These are phyloP conservation scores for Sclerotinia sclerotiorum DNA, from an alignment of 2,329 filamentous ascomycete genomes.

Conservation along the genomic window DNA sequence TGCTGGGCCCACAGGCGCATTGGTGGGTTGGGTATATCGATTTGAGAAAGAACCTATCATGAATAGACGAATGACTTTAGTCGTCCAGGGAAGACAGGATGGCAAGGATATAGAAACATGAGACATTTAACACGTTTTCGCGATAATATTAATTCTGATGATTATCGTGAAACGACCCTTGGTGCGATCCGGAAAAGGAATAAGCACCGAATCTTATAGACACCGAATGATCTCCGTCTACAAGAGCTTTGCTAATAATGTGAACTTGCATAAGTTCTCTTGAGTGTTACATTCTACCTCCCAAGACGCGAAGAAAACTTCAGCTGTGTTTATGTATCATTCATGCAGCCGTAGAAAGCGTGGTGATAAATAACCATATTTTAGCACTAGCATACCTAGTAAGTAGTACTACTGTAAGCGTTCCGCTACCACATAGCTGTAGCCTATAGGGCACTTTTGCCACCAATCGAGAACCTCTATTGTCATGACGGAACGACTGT, in stretches of 20 bases:
- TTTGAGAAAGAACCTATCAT: constrained; percentile 2
- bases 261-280: background rate
- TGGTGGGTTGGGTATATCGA: constrained; percentile 5
- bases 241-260: background rate
- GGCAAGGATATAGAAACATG: constrained; percentile 10
- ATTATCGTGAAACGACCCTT: constrained; percentile 1
- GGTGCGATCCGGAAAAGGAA: background rate
- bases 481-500: background rate
- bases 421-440: background rate
- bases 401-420: background rate
- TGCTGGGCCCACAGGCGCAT: background rate
- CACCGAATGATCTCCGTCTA: background rate
- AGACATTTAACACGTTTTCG: background rate
- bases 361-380: background rate
- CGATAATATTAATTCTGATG: background rate
- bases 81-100: background rate
- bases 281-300: constrained; percentile 3
- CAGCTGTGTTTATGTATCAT: background rate
- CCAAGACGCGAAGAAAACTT: background rate
- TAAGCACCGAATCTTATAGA: background rate
- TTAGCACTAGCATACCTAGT: background rate
- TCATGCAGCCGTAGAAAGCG: background rate
- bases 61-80: constrained; percentile 8
- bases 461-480: background rate
- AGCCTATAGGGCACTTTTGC: background rate